Percentiles rank a stretch among this genome's conserved stretches.
These are phyloP conservation scores for Lentinula aciculospora DNA, from an alignment of 768 basidiomycete species.

Conservation along the genomic window DNA sequence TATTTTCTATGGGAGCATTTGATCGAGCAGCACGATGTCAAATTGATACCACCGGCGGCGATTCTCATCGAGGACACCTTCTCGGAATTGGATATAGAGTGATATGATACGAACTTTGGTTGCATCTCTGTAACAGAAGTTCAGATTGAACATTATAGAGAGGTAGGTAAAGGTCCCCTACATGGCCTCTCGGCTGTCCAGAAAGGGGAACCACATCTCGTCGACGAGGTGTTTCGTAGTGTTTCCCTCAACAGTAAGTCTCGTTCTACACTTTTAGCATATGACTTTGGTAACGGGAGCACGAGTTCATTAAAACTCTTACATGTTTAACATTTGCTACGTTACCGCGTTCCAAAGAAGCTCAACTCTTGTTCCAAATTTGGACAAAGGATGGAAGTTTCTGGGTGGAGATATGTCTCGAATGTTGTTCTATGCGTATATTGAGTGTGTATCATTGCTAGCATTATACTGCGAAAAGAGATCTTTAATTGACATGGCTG, in stretches of 20 bases:
- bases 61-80: conserved; percentile 99
- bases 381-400: conserved; percentile 17
- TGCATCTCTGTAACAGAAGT: conserved; percentile 46
- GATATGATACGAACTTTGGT: conserved; percentile 98
- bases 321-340: conserved; percentile 92
- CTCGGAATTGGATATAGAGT: conserved; percentile 89
- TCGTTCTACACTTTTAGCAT: conserved; percentile 85
- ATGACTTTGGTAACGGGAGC: neutral
- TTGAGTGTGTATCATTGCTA: neutral
- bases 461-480: conserved; percentile 36
- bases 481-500: conserved; percentile 45
- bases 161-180: conserved; percentile 26
- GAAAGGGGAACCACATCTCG: conserved; percentile 96
- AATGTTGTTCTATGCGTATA: neutral
- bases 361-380: conserved; percentile 48
- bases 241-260: conserved; percentile 86
- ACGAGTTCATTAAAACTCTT: neutral
- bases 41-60: conserved; percentile 87
- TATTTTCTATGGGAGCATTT: conserved; percentile 42
- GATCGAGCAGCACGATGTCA: conserved; percentile 79
- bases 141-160: neutral
- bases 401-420: conserved; percentile 11
- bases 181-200: conserved; percentile 87
- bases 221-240: conserved; percentile 92
- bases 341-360: conserved; percentile 79